A percentile compares a stretch with the other conserved stretches of the same genome.
phyloP scores from a whole-genome alignment of 2,329 filamentous ascomycete genomes.

The Teratosphaeria pseudoeucalypti region DNA sequence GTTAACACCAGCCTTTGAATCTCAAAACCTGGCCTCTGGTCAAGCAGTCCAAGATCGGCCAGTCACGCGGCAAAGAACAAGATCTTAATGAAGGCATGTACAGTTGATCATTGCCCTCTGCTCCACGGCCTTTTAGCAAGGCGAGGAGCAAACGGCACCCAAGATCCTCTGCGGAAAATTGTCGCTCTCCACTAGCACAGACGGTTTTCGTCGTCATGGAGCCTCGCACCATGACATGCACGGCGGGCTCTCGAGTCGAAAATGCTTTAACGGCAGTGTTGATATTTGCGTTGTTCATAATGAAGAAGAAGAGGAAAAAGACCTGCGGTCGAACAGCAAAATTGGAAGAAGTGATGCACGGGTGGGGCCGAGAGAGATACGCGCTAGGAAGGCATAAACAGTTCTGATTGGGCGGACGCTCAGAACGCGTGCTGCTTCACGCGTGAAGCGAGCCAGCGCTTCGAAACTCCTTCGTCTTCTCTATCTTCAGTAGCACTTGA shows the following conservation, averaged over 20 bases:
- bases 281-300: conserved; percentile 25
- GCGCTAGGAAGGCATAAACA: neutral
- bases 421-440: neutral
- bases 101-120: conserved; percentile 30
- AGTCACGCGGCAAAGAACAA: no score
- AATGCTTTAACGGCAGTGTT: conserved; percentile 32
- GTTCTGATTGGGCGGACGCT: neutral
- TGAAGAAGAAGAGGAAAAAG: neutral
- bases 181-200: conserved; percentile 28
- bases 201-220: conserved; percentile 32
- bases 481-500: neutral
- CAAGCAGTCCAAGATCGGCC: no score
- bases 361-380: neutral
- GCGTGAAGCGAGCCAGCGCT: neutral
- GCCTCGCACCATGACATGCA: conserved; percentile 21
- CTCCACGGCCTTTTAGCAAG: conserved; percentile 17
- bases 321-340: neutral
- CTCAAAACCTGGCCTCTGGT: neutral
- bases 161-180: conserved; percentile 23
- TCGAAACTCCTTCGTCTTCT: neutral
- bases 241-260: conserved; percentile 28
- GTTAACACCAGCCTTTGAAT: no score
- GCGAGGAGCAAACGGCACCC: conserved; percentile 27
- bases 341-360: neutral
- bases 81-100: conserved; percentile 18